phyloP scores from a whole-genome alignment of 2,329 filamentous ascomycete species.

The Endoconidiophora polonica region DNA sequence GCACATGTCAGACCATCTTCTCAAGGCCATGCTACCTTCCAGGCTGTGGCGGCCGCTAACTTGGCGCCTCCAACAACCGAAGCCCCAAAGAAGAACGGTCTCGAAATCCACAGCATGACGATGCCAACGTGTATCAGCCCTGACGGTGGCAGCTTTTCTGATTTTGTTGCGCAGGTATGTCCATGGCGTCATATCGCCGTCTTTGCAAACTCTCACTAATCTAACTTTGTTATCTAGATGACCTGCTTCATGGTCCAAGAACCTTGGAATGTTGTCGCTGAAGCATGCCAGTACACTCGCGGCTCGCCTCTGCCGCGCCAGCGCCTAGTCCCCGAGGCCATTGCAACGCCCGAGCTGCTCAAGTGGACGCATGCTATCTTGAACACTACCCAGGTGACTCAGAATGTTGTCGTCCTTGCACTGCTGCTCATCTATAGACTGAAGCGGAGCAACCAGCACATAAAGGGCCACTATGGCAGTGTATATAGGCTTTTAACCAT shows the following conservation, averaged over 20 bases:
- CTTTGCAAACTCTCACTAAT: background rate
- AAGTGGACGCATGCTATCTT: constrained; percentile 90
- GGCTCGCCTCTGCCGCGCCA: constrained; percentile 21
- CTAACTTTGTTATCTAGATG: constrained; percentile 38
- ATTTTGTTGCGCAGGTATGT: constrained; percentile 67
- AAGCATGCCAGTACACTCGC: constrained; percentile 45
- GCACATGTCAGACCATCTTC: constrained; percentile 1
- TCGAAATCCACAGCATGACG: constrained; percentile 45
- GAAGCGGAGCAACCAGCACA: constrained; percentile 75
- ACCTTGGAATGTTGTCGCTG: constrained; percentile 59
- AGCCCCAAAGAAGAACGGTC: constrained; percentile 18
- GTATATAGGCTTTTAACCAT: constrained; percentile 88
- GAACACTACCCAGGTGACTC: constrained; percentile 86
- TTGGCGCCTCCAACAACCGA: background rate
- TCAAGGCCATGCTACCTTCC: constrained; percentile 9
- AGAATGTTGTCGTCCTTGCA: constrained; percentile 83
- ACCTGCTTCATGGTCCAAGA: constrained; percentile 98
- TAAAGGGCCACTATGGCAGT: constrained; percentile 82
- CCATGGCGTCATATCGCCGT: background rate
- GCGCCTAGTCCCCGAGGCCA: constrained; percentile 51
- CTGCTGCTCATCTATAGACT: constrained; percentile 84
- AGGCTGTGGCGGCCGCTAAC: background rate
- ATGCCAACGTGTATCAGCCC: constrained; percentile 62
- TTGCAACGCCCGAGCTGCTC: constrained; percentile 29
- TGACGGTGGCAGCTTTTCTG: constrained; percentile 57